Base-by-base conservation (phyloP, 2,329 filamentous ascomycete species). In the Arthrobotrys pseudoclavata region DNA sequence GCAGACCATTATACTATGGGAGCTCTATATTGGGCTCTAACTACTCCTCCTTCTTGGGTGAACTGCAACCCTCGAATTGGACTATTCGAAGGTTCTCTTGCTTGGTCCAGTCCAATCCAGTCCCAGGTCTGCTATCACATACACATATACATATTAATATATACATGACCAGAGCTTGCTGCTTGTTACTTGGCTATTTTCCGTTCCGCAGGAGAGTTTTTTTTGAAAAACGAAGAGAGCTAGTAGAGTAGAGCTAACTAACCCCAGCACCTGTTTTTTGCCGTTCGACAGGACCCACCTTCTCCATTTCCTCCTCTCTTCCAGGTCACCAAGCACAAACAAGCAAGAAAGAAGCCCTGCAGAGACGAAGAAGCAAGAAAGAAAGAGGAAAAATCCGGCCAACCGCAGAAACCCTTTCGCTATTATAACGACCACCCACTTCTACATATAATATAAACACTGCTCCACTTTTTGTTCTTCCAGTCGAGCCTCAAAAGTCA, bases 221-320 rank as follows among this genome's bases (percentile, higher is more conserved):
- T 45, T 47, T 20, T 18, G n/a, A n/a, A n/a, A n/a, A n/a, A n/a
- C n/a, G n/a, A n/a, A n/a, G n/a, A n/a, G n/a, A n/a, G n/a, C n/a
- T n/a, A n/a, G n/a, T n/a, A n/a, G n/a, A n/a, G n/a, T n/a, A n/a
- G n/a, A n/a, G n/a, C n/a, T 71, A 68, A 60, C 55, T 42, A 42
- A 77, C 67, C 67, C 74, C 61, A 71, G 67, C 53, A 68, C 47
- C 52, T 76, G 37, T 69, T 77, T 70, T 77, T 71, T 77, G 72
- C 67, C 67, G 61, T 77, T 77, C 66, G 63, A 53, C 74, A 77
- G 67, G 74, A 77, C 74, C 74, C 74, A 77, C 74, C 71, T 68
- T 76, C 72, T 76, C 72, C 72, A 71, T 77, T 55, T 40, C 24
- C 68, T 68, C 47, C 68, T 47, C 20, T 47, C 45, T 60, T n/a